phyloP scores from a whole-genome alignment of 257 asterid species.

The Schizonepeta tenuifolia region DNA sequence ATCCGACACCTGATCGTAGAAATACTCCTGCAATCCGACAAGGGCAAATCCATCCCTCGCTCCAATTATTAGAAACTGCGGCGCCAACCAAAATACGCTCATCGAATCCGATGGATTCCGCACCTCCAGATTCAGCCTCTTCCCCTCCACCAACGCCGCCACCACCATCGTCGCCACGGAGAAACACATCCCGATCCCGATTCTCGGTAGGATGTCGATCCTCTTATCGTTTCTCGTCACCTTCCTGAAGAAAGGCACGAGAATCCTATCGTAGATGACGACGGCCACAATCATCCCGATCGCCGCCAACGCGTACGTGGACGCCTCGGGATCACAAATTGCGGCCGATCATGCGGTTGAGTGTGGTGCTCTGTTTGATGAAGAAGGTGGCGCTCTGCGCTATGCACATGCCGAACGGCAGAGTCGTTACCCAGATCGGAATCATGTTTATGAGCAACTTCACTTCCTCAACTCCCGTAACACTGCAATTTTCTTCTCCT shows the following conservation, averaged over 20 bases:
- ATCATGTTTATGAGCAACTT: conserved; percentile 73
- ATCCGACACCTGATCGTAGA: conserved; percentile 88
- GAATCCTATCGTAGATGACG: conserved; percentile 60
- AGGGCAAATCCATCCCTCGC: conserved; percentile 71
- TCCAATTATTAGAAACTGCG: conserved; percentile 76
- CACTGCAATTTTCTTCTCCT: not conserved
- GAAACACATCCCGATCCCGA: conserved; percentile 83
- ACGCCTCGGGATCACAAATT: conserved; percentile 66
- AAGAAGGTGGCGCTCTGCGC: conserved; percentile 86
- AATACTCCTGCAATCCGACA: conserved; percentile 86
- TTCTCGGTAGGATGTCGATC: conserved; percentile 72
- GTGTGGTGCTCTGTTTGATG: conserved; percentile 75
- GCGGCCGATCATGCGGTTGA: conserved; percentile 46
- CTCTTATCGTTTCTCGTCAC: conserved; percentile 72
- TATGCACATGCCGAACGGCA: conserved; percentile 76
- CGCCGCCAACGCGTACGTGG: conserved; percentile 64
- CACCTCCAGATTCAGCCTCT: conserved; percentile 45
- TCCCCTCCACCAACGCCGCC: conserved; percentile 77
- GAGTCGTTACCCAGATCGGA: conserved; percentile 79
- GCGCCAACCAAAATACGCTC: conserved; percentile 94
- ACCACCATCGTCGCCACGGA: conserved; percentile 56
- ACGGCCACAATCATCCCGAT: conserved; percentile 72
- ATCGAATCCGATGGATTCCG: conserved; percentile 50
- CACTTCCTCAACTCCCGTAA: conserved; percentile 72
- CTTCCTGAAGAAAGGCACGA: conserved; percentile 62